These are phyloP conservation scores for Torrubiellomyces zombiae DNA, from an alignment of 2,329 filamentous ascomycete genomes.

Conservation along the genomic window DNA sequence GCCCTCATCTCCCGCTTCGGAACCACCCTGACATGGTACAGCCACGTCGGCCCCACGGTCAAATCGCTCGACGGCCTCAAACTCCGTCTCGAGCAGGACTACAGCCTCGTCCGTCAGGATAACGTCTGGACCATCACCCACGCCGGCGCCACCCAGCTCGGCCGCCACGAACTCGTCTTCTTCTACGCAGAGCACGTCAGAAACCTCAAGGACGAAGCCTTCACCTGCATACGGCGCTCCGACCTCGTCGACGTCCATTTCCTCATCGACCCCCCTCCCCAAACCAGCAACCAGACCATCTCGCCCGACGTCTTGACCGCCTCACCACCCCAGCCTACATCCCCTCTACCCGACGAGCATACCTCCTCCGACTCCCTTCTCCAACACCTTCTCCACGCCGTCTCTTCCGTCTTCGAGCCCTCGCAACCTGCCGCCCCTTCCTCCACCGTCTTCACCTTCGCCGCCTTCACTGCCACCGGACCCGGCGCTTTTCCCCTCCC, in stretches of 20 bases:
- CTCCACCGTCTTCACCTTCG: conserved; percentile 27
- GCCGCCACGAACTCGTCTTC: conserved; percentile 75
- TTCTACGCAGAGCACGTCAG: conserved; percentile 61
- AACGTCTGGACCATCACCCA: conserved; percentile 56
- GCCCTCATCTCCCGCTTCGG: conserved; percentile 16
- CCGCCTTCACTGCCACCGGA: conserved; percentile 36
- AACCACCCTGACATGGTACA: conserved; percentile 17
- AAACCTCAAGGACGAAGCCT: conserved; percentile 67
- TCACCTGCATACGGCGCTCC: conserved; percentile 59
- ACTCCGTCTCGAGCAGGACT: conserved; percentile 52
- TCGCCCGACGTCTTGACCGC: conserved; percentile 6
- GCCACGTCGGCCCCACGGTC: conserved; percentile 26
- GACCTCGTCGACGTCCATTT: conserved; percentile 60
- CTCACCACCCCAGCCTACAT: background rate
- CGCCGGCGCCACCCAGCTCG: conserved; percentile 65
- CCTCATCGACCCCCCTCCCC: conserved; percentile 17
- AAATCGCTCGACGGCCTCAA: conserved; percentile 38
- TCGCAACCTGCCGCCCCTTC: conserved; percentile 13
- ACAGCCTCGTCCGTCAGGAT: conserved; percentile 21
- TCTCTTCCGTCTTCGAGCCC: conserved; percentile 26
- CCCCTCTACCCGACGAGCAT: background rate
- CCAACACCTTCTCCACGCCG: conserved; percentile 28
- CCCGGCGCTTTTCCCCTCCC: conserved; percentile 53
- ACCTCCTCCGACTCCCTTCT: conserved; percentile 23
- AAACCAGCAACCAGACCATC: conserved; percentile 10